Conservation (phyloP, 768 basidiomycete genomes). For the Polyporus arcularius region DNA sequence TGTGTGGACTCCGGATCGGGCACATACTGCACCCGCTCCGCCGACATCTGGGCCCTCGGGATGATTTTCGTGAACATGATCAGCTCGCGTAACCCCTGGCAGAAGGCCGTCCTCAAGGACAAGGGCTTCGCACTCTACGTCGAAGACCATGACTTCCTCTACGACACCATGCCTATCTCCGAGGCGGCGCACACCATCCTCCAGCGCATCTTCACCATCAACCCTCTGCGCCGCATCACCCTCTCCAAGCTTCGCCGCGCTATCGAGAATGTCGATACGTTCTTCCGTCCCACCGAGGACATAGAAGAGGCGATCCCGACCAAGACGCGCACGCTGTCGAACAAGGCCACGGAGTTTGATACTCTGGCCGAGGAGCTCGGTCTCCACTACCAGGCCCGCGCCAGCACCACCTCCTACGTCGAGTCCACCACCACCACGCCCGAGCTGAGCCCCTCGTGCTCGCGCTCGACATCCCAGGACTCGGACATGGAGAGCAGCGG, state of each 20-base stretch:
- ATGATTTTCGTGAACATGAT: slow-evolving; percentile 52
- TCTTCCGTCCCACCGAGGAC: slow-evolving; percentile 49
- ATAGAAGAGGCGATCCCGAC: slow-evolving; percentile 10
- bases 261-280: slow-evolving; percentile 55
- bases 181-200: slow-evolving; percentile 45
- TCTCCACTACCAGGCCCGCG: too few species aligned
- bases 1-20: slow-evolving; percentile 14
- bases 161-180: slow-evolving; percentile 50
- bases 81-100: slow-evolving; percentile 52
- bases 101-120: slow-evolving; percentile 47
- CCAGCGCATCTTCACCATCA: slow-evolving; percentile 59
- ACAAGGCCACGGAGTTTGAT: too few species aligned
- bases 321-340: too few species aligned
- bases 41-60: slow-evolving; percentile 29
- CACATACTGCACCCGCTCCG: slow-evolving; percentile 34
- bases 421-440: too few species aligned
- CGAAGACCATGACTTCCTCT: slow-evolving; percentile 54
- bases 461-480: too few species aligned
- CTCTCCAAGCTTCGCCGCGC: slow-evolving; percentile 58
- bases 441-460: too few species aligned
- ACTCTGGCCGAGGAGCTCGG: too few species aligned
- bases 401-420: too few species aligned
- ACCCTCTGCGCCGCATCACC: slow-evolving; percentile 62
- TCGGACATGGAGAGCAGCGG: too few species aligned
- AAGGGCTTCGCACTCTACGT: slow-evolving; percentile 47